phyloP scores from a whole-genome alignment of 208 protist species.

The Acanthamoeba royreba region DNA sequence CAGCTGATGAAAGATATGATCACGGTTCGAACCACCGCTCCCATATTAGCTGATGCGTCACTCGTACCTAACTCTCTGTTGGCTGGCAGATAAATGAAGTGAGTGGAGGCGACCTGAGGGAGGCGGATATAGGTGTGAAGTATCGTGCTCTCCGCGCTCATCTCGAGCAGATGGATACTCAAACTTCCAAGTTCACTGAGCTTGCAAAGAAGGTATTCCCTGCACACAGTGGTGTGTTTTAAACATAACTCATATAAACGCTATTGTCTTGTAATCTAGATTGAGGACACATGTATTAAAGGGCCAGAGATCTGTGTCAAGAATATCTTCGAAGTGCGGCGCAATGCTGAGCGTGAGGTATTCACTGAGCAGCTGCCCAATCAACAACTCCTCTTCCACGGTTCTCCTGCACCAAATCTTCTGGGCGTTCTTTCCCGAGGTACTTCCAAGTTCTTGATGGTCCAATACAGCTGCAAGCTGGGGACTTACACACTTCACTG shows the following conservation, averaged over 20 bases:
- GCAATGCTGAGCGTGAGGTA: not conserved
- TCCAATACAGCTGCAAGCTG: not conserved
- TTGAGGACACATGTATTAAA: not conserved
- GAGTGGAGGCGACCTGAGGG: not conserved
- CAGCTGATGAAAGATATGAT: slow-evolving; percentile 24
- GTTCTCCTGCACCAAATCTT: not conserved
- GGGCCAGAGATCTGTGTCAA: not conserved
- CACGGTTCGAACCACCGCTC: not conserved
- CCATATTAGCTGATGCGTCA: not conserved
- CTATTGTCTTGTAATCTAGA: not conserved
- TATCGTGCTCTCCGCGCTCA: not conserved
- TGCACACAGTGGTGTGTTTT: not conserved
- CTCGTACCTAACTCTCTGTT: not conserved
- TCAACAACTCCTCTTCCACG: not conserved
- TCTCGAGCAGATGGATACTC: not conserved
- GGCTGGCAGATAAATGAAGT: not conserved
- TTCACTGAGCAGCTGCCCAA: not conserved
- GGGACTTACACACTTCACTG: no score
- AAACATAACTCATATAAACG: not conserved
- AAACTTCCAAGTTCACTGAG: not conserved
- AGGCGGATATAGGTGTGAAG: not conserved
- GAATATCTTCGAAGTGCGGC: not conserved
- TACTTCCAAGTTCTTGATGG: not conserved
- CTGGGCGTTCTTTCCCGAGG: not conserved
- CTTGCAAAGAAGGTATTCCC: not conserved